These are phyloP conservation scores for Diaporthe vexans DNA, from an alignment of 2,329 filamentous ascomycete species.

Conservation along the genomic window DNA sequence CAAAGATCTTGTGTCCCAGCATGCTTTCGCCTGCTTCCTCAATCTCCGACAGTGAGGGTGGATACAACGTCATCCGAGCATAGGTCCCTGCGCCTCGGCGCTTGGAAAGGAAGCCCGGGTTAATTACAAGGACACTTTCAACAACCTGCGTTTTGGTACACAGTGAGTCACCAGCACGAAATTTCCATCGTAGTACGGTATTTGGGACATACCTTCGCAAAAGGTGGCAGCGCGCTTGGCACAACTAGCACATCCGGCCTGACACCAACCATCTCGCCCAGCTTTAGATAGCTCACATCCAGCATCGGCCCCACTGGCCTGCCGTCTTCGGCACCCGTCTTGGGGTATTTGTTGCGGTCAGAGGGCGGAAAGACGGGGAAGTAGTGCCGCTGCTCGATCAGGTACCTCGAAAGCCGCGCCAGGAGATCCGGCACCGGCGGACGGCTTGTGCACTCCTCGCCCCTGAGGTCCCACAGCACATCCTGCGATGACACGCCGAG, in stretches of 20 bases:
- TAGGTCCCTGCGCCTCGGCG: slow-evolving; percentile 88
- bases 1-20: slow-evolving; percentile 82
- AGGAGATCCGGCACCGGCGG: slow-evolving; percentile 72
- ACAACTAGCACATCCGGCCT: slow-evolving; percentile 87
- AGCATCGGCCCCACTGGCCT: slow-evolving; percentile 81
- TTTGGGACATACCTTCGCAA: slow-evolving; percentile 79
- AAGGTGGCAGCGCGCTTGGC: slow-evolving; percentile 86
- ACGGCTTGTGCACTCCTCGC: slow-evolving; percentile 77
- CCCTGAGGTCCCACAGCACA: slow-evolving; percentile 83
- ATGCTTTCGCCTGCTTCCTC: slow-evolving; percentile 69
- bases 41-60: slow-evolving; percentile 70
- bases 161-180: slow-evolving; percentile 39
- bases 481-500: slow-evolving; percentile 89
- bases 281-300: slow-evolving; percentile 86
- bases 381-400: slow-evolving; percentile 93
- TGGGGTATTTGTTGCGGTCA: slow-evolving; percentile 76
- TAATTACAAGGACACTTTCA: slow-evolving; percentile 89
- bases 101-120: slow-evolving; percentile 90
- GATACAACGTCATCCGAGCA: slow-evolving; percentile 82
- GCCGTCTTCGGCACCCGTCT: slow-evolving; percentile 71
- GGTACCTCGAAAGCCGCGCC: slow-evolving; percentile 78
- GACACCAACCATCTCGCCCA: slow-evolving; percentile 91
- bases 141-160: slow-evolving; percentile 74
- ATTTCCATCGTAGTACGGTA: neutral
- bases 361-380: slow-evolving; percentile 89